Evolutionary conservation across 108 stramenopile species (phyloP), one percentile per base, ranked within the genome.

Genomic region (Pseudonitzschia delicatissima): DNA sequence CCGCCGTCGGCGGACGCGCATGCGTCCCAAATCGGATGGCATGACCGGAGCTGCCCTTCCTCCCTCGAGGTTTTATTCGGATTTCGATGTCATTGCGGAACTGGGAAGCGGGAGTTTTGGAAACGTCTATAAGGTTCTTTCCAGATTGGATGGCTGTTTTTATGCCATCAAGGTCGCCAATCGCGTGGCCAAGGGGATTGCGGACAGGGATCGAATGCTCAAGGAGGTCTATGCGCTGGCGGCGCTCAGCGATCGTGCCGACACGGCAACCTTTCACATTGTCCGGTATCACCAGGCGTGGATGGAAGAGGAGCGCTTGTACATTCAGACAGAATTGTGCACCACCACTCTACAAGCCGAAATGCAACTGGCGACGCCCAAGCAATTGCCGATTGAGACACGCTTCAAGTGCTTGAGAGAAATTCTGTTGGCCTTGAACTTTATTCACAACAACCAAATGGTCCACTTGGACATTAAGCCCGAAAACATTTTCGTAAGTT

Each of bases 381-480:
- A 23, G 25, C 12, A 37, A 20, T 49, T 85, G 36, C 51, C 72
- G 20, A 70, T 72, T 35, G 72, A 71, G 48, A 64, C 84, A 51
- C 63, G 80, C 26, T 93, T 87, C 80, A 93, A 90, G 75, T 74
- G 92, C 32, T 63, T 94, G 42, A 68, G 96, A 48, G 93, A 96
- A 59, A 93, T 95, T 25, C 69, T 87, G 52, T 64, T 94, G 32
- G 96, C 94, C 2, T 74, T 96, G 35, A 90, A 93, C 31, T 82
- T 88, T 44, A 81, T 96, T 34, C 96, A 97, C 67, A 73, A 72
- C 45, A 79, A 88, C 51, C 80, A 82, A 36, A 88, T 96, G 81
- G 89, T 94, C 6, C 95, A 96, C 80, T 67, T 97, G 51, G 95
- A 97, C 78, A 96, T 97, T 72, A 97, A 97, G 72, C 95, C 96